Conservation (phyloP, 2,329 filamentous ascomycete species). For the Diaporthe australafricana region DNA sequence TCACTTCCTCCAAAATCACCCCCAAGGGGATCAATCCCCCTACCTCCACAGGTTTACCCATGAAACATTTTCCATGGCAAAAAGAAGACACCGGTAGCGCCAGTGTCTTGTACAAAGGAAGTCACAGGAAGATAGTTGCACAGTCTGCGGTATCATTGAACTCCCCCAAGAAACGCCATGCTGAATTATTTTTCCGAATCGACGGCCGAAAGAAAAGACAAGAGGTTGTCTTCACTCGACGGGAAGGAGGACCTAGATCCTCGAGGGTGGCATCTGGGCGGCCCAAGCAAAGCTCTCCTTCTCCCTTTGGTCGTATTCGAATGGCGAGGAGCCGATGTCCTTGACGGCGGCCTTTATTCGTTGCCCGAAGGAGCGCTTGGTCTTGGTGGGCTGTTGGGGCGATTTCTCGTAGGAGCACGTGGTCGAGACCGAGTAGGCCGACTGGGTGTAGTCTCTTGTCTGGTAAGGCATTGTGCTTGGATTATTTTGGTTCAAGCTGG, state of each 20-base stretch:
- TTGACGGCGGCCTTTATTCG: constrained; percentile 35
- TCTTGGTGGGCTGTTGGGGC: constrained; percentile 13
- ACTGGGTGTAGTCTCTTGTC: constrained; percentile 46
- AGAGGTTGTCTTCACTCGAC: not conserved
- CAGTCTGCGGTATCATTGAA: constrained; percentile 7
- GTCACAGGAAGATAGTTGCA: not conserved
- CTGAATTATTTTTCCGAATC: not conserved
- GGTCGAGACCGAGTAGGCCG: constrained; percentile 46
- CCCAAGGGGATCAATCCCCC: not conserved
- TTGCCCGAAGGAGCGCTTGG: constrained; percentile 34
- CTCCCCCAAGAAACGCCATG: constrained; percentile 2
- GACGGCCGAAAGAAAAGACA: not conserved
- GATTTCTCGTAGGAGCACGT: constrained; percentile 48
- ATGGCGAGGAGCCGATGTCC: constrained; percentile 37
- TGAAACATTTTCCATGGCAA: not conserved
- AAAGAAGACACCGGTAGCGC: not conserved
- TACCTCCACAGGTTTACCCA: not conserved
- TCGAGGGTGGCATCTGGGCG: constrained; percentile 29
- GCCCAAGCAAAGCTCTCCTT: constrained; percentile 19
- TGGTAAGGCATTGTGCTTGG: constrained; percentile 37
- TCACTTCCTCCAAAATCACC: no score
- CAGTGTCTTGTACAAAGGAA: not conserved
- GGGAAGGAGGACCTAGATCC: not conserved
- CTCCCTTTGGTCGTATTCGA: constrained; percentile 31
- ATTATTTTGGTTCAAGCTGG: not conserved